phyloP scores from a whole-genome alignment of 768 basidiomycete genomes.

The Chlorophyllum brunneum region DNA sequence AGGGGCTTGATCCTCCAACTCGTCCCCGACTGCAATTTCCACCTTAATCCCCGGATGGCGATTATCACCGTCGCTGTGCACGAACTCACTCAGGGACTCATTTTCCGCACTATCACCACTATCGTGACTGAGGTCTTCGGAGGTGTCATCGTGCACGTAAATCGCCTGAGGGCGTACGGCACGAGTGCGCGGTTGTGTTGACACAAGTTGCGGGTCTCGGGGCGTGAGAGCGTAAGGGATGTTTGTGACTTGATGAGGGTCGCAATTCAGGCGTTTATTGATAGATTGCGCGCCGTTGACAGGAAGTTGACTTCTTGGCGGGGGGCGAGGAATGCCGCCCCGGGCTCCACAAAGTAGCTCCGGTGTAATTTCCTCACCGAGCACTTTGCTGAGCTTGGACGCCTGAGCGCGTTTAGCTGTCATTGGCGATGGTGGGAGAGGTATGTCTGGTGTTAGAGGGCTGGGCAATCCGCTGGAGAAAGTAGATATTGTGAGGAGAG shows the following conservation, averaged over 20 bases:
- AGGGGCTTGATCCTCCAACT: neutral
- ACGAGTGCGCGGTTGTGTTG: neutral
- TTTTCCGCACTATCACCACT: neutral
- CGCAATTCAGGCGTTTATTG: neutral
- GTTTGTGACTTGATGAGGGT: neutral
- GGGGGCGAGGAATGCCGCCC: neutral
- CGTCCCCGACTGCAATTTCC: neutral
- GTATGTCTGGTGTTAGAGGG: slow-evolving; percentile 13
- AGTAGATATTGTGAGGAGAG: neutral
- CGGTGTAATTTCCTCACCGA: slow-evolving; percentile 19
- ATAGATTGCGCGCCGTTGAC: neutral
- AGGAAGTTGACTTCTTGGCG: neutral
- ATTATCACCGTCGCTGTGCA: neutral
- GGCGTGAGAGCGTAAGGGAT: neutral
- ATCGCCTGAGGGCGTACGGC: neutral
- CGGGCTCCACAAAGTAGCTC: neutral
- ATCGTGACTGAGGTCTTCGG: neutral
- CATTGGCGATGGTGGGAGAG: slow-evolving; percentile 18
- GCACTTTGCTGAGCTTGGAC: slow-evolving; percentile 23
- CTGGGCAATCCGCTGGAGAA: neutral
- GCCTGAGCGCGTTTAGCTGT: slow-evolving; percentile 19
- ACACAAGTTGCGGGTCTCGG: neutral
- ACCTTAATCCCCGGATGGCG: neutral
- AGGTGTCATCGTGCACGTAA: neutral
- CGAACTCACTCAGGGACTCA: neutral